Evolutionary conservation across 371 early-diverging fungal species (phyloP).

Genomic region (Mortierella sp.): DNA sequence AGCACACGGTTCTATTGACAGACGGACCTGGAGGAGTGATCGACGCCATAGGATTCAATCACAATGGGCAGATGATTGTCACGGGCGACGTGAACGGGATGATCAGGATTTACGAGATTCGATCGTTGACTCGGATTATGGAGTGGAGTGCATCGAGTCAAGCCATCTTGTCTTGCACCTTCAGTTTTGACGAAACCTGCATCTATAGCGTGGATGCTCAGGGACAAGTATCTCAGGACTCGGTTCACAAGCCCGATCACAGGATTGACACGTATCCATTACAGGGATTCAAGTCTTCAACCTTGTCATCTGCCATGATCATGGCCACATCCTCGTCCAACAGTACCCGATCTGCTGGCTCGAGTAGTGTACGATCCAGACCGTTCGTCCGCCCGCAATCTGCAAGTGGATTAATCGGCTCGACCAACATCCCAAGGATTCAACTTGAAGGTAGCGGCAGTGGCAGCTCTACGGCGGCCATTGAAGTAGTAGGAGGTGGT

Average conservation of each 20-base stretch:
- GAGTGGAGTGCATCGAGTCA: conserved; percentile 62
- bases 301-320: conserved; percentile 45
- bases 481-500: neutral
- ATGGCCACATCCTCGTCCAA: conserved; percentile 29
- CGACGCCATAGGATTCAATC: conserved; percentile 68
- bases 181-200: conserved; percentile 75
- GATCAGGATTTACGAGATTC: conserved; percentile 69
- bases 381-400: conserved; percentile 26
- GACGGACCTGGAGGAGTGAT: conserved; percentile 51
- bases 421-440: conserved; percentile 34
- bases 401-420: conserved; percentile 14
- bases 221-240: conserved; percentile 58
- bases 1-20: conserved; percentile 20
- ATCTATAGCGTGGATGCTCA: conserved; percentile 63
- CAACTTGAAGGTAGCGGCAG: conserved; percentile 37
- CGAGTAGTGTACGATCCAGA: conserved; percentile 35
- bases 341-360: conserved; percentile 32
- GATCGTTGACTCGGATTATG: conserved; percentile 67
- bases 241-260: conserved; percentile 40
- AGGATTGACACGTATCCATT: conserved; percentile 29
- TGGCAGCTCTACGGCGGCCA: neutral
- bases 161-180: conserved; percentile 66
- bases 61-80: conserved; percentile 74
- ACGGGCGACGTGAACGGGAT: conserved; percentile 64
- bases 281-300: conserved; percentile 45